Conservation (phyloP, 1,284 basidiomycete species). For the Ustilago sp. region DNA sequence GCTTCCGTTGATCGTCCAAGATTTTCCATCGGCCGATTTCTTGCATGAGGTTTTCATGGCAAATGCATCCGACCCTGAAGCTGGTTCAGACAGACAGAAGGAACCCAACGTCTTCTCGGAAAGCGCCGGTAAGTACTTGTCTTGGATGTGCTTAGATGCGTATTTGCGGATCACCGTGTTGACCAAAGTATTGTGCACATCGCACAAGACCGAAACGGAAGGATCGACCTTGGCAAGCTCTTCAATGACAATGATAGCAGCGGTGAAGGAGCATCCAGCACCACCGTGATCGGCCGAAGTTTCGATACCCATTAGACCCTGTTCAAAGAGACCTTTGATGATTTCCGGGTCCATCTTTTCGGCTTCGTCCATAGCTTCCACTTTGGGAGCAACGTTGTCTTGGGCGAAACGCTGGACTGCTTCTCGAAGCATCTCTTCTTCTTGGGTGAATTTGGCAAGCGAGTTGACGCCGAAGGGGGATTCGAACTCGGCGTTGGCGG, state of each 20-base stretch:
- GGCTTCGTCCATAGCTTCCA: conserved; percentile 96
- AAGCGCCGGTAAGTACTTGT: conserved; percentile 88
- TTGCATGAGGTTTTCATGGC: conserved; percentile 92
- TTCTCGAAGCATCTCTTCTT: conserved; percentile 69
- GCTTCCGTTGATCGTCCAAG: conserved; percentile 87
- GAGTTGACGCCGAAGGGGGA: conserved; percentile 68
- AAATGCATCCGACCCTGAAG: conserved; percentile 95
- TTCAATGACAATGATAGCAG: conserved; percentile 95
- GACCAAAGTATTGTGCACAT: conserved; percentile 87
- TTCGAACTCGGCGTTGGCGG: conserved; percentile 56
- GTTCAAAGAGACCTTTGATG: conserved; percentile 91
- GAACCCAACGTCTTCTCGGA: conserved; percentile 86
- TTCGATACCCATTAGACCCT: conserved; percentile 99
- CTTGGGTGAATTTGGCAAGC: conserved; percentile 64
- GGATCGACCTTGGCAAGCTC: conserved; percentile 97
- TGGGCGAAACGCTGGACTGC: conserved; percentile 76
- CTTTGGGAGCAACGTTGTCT: conserved; percentile 89
- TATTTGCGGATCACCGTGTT: conserved; percentile 94
- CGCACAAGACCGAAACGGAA: conserved; percentile 94
- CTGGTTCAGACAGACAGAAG: conserved; percentile 93
- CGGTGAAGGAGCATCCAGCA: conserved; percentile 89
- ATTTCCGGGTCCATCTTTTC: conserved; percentile 92
- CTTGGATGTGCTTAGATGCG: conserved; percentile 84
- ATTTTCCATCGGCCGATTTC: conserved; percentile 77
- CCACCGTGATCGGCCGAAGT: conserved; percentile 86